Base-by-base conservation (phyloP, 495 filamentous ascomycete genomes). In the Hypoxylon rickii region DNA sequence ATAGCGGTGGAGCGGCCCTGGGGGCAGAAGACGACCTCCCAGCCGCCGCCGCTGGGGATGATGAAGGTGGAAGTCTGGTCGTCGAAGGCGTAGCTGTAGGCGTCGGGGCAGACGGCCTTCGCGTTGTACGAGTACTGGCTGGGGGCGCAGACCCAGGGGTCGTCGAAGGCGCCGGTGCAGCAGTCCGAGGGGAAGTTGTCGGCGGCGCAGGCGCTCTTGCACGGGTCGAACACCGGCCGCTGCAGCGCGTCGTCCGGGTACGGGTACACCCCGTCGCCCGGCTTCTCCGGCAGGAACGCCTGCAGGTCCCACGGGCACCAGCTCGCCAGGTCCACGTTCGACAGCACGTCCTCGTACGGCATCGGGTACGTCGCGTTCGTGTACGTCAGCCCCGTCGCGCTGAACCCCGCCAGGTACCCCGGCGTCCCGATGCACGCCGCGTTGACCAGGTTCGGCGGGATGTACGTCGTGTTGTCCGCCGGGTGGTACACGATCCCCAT, bases 231-330 rank as follows among this genome's bases (percentile, higher is more conserved):
- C 3, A 76, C 66, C 7, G 88, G 88, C 17, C 88, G 78, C 44
- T 79, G 58, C 13, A 90, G 78, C 41, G 76, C 75, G 70, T 81
- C 80, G 66, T 90, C 89, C 0, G 89, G 89, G 62, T 92, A 90
- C 8, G 87, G 83, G 62, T 88, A 90, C 11, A 89, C 78, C 10
- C 87, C 88, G 57, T 87, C 78, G 10, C 79, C 78, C 1, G 87
- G 86, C 52, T 82, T 83, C 3, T 71, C 71, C 0, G 88, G 87
- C 10, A 79, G 81, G 60, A 76, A 79, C 18, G 83, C 71, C 51
- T 89, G 88, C 17, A 89, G 73, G 62, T 86, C 78, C 85, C 86
- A 89, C 1, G 89, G 89, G 68, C 89, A 93, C 89, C 89, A 93
- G 24, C 67, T 58, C n/a, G 72, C 65, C 7, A 89, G 71, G 39